Evolutionary conservation across 2,329 filamentous ascomycete genomes (phyloP), one percentile per base, ranked within the genome.

Genomic region (Lithohypha guttulata): DNA sequence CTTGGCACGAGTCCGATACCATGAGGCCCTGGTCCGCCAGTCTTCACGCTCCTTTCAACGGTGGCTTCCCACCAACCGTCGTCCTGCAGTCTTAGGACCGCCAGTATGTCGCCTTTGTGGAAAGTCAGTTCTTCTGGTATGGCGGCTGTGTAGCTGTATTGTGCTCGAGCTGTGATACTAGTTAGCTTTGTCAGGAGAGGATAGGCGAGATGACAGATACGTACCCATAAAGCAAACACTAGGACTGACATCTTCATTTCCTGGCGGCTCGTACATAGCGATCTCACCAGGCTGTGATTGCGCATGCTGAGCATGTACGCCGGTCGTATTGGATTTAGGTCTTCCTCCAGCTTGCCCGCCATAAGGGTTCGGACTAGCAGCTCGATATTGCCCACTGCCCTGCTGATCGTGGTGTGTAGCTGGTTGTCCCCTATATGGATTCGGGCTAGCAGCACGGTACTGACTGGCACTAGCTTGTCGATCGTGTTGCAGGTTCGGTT

Each of bases 21-120:
- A 21, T 77, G 76, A 9, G 69, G 59, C 40, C 53, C 57, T 26
- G 54, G 49, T n/a, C 56, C 58, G 27, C 63, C 58, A 6, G 67
- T 68, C 27, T 63, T 63, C 13, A 33, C 30, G 51, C 68, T 70
- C 14, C 79, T 79, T 31, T 87, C 83, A 27, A 95, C 76, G 60
- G 95, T 89, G 9, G 93, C 93, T 65, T 98, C 91, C 50, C 93
- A 98, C 91, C 91, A 98, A 14, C 91, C 91, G 56, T 98, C 91
- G 58, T 98, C 91, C 62, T 98, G 91, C 54, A 93, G 77, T 44
- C 87, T 74, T 32, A 95, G 68, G 10, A 98, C 79, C 2, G 89
- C 85, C 10, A 98, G 69, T 43, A 89, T 77, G 56, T 98, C 93
- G 33, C 87, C 87, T 65, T 98, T 98, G 32, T 71, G 70, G 60